phyloP scores from a whole-genome alignment of 306 rosid genomes.

The Pterocarpus santalinus region DNA sequence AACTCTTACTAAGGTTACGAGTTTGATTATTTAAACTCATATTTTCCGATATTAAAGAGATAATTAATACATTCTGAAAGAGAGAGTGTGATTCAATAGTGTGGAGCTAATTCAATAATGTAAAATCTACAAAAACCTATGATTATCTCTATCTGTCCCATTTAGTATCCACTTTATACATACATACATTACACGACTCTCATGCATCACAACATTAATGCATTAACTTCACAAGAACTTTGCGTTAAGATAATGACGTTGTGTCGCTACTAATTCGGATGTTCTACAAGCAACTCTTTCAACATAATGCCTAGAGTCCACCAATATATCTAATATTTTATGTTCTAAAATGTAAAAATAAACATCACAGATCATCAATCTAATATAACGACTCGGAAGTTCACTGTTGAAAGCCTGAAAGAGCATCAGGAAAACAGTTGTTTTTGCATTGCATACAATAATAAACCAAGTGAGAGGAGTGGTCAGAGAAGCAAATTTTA shows the following conservation, averaged over 20 bases:
- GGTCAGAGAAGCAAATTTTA: not conserved
- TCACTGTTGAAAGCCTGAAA: conserved; percentile 7
- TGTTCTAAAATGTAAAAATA: not conserved
- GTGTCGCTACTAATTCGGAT: not conserved
- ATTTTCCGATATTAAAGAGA: no score
- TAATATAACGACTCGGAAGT: not conserved
- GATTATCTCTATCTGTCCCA: no score
- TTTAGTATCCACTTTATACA: no score
- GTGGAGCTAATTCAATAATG: not conserved
- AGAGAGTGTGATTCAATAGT: not conserved
- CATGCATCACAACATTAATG: not conserved
- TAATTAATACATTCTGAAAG: no score
- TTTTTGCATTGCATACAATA: not conserved
- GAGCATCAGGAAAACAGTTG: conserved; percentile 1
- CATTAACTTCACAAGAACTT: not conserved
- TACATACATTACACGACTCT: not conserved
- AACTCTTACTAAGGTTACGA: not conserved
- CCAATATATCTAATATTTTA: not conserved
- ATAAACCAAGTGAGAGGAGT: not conserved
- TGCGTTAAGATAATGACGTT: not conserved
- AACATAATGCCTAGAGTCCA: not conserved
- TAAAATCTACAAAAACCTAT: not conserved
- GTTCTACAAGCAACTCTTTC: not conserved
- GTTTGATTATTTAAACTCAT: no score
- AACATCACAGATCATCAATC: not conserved